Conservation (phyloP, 768 basidiomycete species). For the Antrodiella citrinella region DNA sequence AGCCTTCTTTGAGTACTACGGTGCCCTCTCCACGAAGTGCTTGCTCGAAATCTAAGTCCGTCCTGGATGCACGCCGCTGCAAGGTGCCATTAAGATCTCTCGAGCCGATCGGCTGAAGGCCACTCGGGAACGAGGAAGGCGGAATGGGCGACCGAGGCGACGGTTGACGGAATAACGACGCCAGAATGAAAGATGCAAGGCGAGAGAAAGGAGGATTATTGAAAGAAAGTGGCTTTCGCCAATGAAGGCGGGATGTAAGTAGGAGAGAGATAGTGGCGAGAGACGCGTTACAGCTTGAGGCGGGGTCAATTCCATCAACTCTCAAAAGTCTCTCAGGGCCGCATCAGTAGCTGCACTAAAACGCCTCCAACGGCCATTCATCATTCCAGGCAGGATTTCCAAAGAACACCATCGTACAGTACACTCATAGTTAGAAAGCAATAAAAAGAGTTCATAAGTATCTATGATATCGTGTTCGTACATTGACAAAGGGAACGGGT, state of each 20-base stretch:
- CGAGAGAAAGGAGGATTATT: background rate
- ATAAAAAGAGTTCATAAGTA: background rate
- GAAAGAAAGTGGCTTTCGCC: background rate
- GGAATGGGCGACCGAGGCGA: constrained; percentile 36
- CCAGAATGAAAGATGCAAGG: constrained; percentile 39
- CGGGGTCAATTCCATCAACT: too few species aligned
- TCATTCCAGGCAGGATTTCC: background rate
- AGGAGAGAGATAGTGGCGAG: background rate
- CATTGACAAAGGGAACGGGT: background rate
- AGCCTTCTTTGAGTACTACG: constrained; percentile 58
- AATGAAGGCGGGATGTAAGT: background rate
- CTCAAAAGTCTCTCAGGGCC: background rate
- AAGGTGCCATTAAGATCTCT: constrained; percentile 33
- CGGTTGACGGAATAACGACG: constrained; percentile 51
- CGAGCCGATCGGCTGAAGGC: constrained; percentile 51
- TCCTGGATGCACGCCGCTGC: constrained; percentile 53
- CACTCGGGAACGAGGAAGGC: constrained; percentile 38
- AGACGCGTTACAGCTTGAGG: background rate
- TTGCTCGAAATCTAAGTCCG: constrained; percentile 78
- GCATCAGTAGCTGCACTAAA: background rate
- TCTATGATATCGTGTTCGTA: background rate
- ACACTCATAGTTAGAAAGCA: background rate
- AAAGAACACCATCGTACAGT: background rate
- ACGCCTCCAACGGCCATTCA: too few species aligned
- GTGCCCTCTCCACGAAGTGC: constrained; percentile 63